phyloP scores from a whole-genome alignment of 306 rosid species.

The Hylodesmum podocarpum region DNA sequence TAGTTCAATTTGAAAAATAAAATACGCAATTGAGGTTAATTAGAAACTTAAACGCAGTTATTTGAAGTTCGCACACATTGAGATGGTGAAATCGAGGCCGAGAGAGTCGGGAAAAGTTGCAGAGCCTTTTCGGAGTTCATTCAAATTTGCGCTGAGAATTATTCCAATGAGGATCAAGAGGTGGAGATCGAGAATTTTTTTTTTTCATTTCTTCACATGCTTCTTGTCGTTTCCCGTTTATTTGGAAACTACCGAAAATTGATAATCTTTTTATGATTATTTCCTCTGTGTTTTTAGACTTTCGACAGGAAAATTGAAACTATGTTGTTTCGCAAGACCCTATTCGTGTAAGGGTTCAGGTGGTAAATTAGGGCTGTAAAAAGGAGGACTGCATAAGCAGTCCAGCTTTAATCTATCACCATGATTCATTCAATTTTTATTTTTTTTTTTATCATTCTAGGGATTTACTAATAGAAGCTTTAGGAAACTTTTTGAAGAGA shows the following conservation, averaged over 20 bases:
- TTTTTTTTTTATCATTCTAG: conserved; percentile 7
- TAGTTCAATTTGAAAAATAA: no score
- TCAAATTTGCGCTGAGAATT: conserved; percentile 57
- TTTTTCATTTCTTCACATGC: background rate
- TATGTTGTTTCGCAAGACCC: conserved; percentile 64
- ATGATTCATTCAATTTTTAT: conserved; percentile 27
- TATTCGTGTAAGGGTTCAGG: conserved; percentile 52
- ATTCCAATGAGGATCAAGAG: conserved; percentile 54
- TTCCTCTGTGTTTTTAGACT: conserved; percentile 41
- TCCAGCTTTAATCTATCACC: conserved; percentile 38
- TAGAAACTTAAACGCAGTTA: no score
- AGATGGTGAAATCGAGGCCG: conserved; percentile 59
- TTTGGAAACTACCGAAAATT: conserved; percentile 49
- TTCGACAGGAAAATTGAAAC: conserved; percentile 60
- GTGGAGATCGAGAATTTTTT: conserved; percentile 33
- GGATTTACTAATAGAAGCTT: conserved; percentile 1
- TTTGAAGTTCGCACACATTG: conserved; percentile 67
- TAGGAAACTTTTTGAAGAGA: background rate
- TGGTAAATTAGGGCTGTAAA: conserved; percentile 48
- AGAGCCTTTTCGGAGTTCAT: conserved; percentile 54
- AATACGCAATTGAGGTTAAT: no score
- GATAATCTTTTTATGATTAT: conserved; percentile 55
- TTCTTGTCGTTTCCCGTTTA: background rate
- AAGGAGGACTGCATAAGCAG: conserved; percentile 58
- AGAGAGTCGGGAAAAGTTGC: conserved; percentile 44